These are phyloP conservation scores for Trametes cinnabarina DNA, from an alignment of 768 basidiomycete genomes.

Conservation along the genomic window DNA sequence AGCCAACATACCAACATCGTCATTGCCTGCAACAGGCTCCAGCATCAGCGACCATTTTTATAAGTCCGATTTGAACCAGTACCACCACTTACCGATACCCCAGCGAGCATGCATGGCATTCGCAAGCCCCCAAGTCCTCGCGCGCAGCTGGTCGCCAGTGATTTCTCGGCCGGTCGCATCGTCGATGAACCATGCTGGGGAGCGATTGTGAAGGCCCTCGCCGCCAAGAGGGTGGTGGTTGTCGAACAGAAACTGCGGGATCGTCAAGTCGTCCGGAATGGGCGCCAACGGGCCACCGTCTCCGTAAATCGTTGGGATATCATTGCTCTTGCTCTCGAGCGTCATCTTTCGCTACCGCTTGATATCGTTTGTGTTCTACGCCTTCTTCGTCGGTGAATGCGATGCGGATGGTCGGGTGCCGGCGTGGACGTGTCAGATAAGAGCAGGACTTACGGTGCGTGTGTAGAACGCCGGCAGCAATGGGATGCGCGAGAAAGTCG, in stretches of 20 bases:
- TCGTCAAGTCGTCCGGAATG: constrained; percentile 50
- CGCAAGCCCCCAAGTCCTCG: constrained; percentile 47
- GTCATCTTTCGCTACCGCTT: not conserved
- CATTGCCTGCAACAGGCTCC: constrained; percentile 36
- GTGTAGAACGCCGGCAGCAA: no score
- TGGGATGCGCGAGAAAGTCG: no score
- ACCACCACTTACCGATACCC: constrained; percentile 39
- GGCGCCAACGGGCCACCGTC: constrained; percentile 30
- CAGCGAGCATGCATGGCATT: constrained; percentile 44
- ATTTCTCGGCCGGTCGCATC: constrained; percentile 45
- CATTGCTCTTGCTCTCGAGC: not conserved
- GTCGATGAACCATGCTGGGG: constrained; percentile 44
- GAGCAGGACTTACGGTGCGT: no score
- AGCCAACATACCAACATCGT: constrained; percentile 53
- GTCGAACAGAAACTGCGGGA: constrained; percentile 56
- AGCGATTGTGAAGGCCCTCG: constrained; percentile 30
- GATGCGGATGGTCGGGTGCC: no score
- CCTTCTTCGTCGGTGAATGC: no score
- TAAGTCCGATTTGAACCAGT: not conserved
- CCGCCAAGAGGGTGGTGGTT: constrained; percentile 38
- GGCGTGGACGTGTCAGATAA: no score
- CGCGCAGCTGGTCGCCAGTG: constrained; percentile 44
- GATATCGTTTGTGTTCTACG: no score
- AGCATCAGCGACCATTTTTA: not conserved
- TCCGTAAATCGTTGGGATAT: constrained; percentile 14